phyloP scores from a whole-genome alignment of 2,329 filamentous ascomycete species.

The Septoria petroselini region DNA sequence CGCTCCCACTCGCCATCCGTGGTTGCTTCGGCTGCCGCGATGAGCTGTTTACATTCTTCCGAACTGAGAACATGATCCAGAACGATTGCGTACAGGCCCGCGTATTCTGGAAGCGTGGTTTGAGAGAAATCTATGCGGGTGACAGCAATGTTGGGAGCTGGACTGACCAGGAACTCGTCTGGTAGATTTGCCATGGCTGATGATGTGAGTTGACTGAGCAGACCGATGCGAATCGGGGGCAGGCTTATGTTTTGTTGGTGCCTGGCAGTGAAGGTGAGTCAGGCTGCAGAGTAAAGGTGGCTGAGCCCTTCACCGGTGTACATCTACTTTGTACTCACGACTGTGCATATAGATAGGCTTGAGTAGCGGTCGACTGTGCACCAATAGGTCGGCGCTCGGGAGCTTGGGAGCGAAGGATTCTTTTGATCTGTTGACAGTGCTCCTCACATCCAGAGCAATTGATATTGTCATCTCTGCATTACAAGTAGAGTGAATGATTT shows the following conservation, averaged over 20 bases:
- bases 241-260: not conserved
- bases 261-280: not conserved
- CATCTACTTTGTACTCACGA: too few relatives aligned
- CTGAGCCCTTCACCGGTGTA: not conserved
- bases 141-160: slow-evolving; percentile 49
- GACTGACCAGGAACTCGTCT: slow-evolving; percentile 47
- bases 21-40: slow-evolving; percentile 51
- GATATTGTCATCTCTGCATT: not conserved
- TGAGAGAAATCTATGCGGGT: slow-evolving; percentile 54
- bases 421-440: too few relatives aligned
- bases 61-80: slow-evolving; percentile 62
- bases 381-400: too few relatives aligned
- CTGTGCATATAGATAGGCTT: too few relatives aligned
- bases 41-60: slow-evolving; percentile 61
- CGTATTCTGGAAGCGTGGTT: slow-evolving; percentile 53
- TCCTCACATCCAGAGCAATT: too few relatives aligned
- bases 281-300: not conserved
- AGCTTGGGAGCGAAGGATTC: too few relatives aligned
- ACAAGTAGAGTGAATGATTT: not conserved
- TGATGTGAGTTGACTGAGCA: too few relatives aligned
- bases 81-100: slow-evolving; percentile 56
- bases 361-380: too few relatives aligned
- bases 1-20: slow-evolving; percentile 57
- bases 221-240: too few relatives aligned
- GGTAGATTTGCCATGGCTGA: slow-evolving; percentile 36